phyloP scores from a whole-genome alignment of 176 grass and related monocot genomes.

The Oryza coarctata region DNA sequence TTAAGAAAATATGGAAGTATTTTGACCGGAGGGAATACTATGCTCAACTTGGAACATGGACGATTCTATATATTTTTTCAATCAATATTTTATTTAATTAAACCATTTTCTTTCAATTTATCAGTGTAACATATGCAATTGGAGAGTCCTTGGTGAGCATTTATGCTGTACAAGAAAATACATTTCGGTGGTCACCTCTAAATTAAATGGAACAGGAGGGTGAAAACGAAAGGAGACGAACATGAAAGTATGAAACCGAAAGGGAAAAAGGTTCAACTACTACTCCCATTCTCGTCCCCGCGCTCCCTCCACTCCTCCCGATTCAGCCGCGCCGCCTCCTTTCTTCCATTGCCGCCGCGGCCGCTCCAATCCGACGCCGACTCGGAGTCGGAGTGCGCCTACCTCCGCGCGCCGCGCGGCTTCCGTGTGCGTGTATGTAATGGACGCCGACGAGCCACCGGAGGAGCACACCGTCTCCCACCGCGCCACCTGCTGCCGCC shows the following conservation, averaged over 20 bases:
- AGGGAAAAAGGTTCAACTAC: background rate
- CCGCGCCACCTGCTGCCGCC: background rate
- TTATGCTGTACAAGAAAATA: background rate
- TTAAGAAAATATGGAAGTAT: too few species aligned
- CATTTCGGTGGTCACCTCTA: background rate
- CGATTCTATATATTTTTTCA: too few species aligned
- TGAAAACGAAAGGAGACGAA: background rate
- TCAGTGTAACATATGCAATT: background rate
- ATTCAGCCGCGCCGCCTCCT: background rate
- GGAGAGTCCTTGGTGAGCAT: background rate
- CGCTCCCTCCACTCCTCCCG: background rate
- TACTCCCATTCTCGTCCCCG: constrained; percentile 22
- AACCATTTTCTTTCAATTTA: too few species aligned
- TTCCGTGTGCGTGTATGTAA: background rate
- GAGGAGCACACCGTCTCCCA: constrained; percentile 3
- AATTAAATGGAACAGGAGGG: background rate
- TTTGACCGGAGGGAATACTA: too few species aligned
- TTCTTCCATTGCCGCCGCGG: background rate
- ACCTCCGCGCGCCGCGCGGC: background rate
- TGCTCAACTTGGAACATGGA: too few species aligned
- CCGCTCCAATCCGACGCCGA: background rate
- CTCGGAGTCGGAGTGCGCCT: background rate
- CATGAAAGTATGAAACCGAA: background rate
- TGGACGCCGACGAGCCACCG: constrained; percentile 53
- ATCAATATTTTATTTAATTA: too few species aligned